These are phyloP conservation scores for Coemansia sp. DNA, from an alignment of 192 early-diverging fungal genomes.

Conservation along the genomic window DNA sequence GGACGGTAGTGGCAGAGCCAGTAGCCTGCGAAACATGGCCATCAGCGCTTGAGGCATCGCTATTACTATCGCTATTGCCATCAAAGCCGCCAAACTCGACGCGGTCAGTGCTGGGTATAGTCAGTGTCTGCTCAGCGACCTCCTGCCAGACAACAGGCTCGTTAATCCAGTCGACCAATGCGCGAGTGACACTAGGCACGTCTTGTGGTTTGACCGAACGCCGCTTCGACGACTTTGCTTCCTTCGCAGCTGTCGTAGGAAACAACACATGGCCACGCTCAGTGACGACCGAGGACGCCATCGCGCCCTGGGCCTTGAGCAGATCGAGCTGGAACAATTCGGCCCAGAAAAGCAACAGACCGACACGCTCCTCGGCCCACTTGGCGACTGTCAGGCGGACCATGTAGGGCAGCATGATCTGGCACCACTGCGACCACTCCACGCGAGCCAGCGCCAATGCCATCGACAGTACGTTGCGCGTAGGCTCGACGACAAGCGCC, in stretches of 20 bases:
- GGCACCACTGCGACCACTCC: conserved; percentile 74
- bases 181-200: conserved; percentile 13
- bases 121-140: conserved; percentile 15
- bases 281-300: conserved; percentile 34
- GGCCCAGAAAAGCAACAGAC: conserved; percentile 40
- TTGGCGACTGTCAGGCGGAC: conserved; percentile 38
- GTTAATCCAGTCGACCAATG: conserved; percentile 37
- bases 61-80: background rate
- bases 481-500: conserved; percentile 25
- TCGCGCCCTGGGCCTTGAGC: conserved; percentile 9
- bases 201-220: background rate
- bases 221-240: conserved; percentile 1
- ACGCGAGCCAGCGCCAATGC: conserved; percentile 68
- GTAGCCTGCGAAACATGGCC: background rate
- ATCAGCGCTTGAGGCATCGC: conserved; percentile 2
- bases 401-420: conserved; percentile 74
- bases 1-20: background rate
- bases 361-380: conserved; percentile 20
- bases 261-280: conserved; percentile 46
- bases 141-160: conserved; percentile 32
- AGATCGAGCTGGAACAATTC: conserved; percentile 32
- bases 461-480: conserved; percentile 64
- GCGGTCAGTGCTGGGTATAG: conserved; percentile 23
- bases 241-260: conserved; percentile 14
- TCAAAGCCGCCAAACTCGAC: conserved; percentile 31